Base-by-base conservation (phyloP, 1,284 basidiomycete species). In the Pseudozyma pruni region DNA sequence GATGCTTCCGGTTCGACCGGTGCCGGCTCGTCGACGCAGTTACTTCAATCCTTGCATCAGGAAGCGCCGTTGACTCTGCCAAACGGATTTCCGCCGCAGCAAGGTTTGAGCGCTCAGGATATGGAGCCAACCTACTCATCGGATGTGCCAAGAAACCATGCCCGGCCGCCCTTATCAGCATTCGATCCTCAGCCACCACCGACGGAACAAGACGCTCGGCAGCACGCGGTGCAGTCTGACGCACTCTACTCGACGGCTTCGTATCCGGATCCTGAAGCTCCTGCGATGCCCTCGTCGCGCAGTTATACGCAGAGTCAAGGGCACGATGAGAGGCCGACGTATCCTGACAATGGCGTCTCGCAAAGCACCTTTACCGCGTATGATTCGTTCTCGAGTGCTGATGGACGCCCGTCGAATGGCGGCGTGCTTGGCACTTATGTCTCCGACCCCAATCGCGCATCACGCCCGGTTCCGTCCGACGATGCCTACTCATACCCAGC, bases 1-100 rank as follows among this genome's bases (percentile, higher is more conserved):
- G 27, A 51, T 19, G 16, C 38, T 23, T 38, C 47, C 27, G 56
- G 48, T 25, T 45, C 37, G 31, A 47, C 55, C 11, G 51, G 51
- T 13, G 34, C 52, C 9, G 47, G 20, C 5, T 43, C 51, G n/a
- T 51, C 62, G n/a, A 25, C 44, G 3, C 51, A 55, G 31, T 38
- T 47, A 20, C 46, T 16, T 14, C 10, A 47, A 1, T 16, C 38
- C 10, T 8, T 55, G 43, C 47, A 37, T 27, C 25, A 31, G n/a
- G n/a, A n/a, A n/a, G n/a, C n/a, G n/a, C n/a, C n/a, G n/a, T n/a
- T n/a, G n/a, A n/a, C n/a, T n/a, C n/a, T n/a, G n/a, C n/a, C n/a
- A n/a, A n/a, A n/a, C n/a, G n/a, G n/a, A n/a, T n/a, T n/a, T n/a
- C n/a, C n/a, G n/a, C n/a, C n/a, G n/a, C 27, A 32, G 32, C 40